Base-by-base conservation (phyloP, 768 basidiomycete genomes). In the Ramaria sp. region DNA sequence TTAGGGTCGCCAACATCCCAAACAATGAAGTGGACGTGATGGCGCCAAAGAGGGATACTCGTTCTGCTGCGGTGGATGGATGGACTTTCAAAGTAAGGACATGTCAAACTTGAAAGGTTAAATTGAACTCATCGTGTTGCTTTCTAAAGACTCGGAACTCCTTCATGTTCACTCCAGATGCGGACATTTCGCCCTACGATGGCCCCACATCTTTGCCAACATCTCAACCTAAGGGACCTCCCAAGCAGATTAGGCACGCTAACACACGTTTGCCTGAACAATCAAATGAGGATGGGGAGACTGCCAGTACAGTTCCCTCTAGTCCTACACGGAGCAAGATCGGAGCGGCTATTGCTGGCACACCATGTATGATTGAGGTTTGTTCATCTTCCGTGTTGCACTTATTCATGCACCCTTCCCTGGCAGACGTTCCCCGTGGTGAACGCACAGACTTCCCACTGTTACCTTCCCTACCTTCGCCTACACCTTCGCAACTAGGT, bases 131-230 rank as follows among this genome's bases (percentile, higher is more conserved):
- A 20, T 31, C 56, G 34, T 42, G 41, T 37, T 24, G 2, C 48
- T 52, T 52, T 56, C 41, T 20, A 3, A 63, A 96, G 93, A 79
- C 91, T 27, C 84, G 96, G 58, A 99, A 99, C 71, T 84, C 89
- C 3, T 75, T 99, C 53, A 96, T 96, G 91, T 99, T 97, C 65
- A 67, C 86, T 0, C 94, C 96, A 1, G 96, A 96, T 64, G 91
- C 90, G 27, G 88, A 99, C 66, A 75, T 80, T 46, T 81, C 86
- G 20, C 89, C 91, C 1, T 89, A 92, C 64, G 78, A 84, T 65
- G 69, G 71, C 3, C 69, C 70, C 47, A 64, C 65, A 3, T 63
- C 69, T 51, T 57, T 68, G 37, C 24, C 67, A 48, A 59, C 64
- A 24, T 58, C 68, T n/a, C 34, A 19, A 34, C 48, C 17, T 53